A percentile compares a stretch with the other conserved stretches of the same genome.
Conservation (phyloP, 176 grass and related monocot species). For the Oryza meyeriana region DNA sequence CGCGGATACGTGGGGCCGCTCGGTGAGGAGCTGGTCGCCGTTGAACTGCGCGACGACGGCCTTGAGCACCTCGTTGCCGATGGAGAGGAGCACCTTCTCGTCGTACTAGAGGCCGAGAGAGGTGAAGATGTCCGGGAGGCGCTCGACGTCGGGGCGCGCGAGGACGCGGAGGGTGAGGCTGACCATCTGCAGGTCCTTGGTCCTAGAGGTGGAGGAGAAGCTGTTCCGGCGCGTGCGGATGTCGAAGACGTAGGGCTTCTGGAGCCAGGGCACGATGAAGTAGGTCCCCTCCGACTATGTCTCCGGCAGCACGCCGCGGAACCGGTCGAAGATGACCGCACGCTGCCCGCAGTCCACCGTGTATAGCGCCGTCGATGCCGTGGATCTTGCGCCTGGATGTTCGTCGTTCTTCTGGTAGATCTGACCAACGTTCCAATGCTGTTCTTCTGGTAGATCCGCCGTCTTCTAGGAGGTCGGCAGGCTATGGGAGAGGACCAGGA, state of each 20-base stretch:
- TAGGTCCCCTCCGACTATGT: too few species aligned
- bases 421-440: too few species aligned
- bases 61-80: constrained; percentile 98
- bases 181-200: constrained; percentile 98
- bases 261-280: too few species aligned
- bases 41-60: constrained; percentile 99
- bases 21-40: constrained; percentile 96
- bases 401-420: too few species aligned
- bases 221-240: constrained; percentile 85
- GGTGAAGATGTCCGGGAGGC: constrained; percentile 88
- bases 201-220: constrained; percentile 89
- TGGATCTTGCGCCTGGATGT: too few species aligned
- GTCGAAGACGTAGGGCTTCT: constrained; percentile 92
- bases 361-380: too few species aligned
- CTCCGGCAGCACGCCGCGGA: too few species aligned
- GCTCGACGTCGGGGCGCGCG: constrained; percentile 57
- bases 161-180: constrained; percentile 91
- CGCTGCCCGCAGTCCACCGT: too few species aligned
- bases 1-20: constrained; percentile 84
- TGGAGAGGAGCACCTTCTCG: constrained; percentile 97
- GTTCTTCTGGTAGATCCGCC: too few species aligned
- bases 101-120: constrained; percentile 98
- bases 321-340: too few species aligned
- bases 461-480: too few species aligned
- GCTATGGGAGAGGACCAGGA: too few species aligned